Base-by-base conservation (phyloP, 495 filamentous ascomycete species). In the Penicillium diatomitis region DNA sequence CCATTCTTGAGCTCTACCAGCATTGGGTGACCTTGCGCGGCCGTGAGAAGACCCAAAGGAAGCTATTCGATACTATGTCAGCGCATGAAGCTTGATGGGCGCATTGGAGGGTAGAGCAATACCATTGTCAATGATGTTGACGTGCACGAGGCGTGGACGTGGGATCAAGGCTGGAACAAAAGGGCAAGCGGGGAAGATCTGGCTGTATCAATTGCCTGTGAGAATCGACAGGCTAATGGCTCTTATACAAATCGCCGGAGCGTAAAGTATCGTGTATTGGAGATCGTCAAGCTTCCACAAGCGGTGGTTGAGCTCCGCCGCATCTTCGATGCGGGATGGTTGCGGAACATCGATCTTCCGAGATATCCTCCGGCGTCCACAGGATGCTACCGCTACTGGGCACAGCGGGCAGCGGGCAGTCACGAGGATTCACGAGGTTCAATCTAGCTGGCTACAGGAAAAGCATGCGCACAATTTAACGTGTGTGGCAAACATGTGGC, bases 1-100 rank as follows among this genome's bases (percentile, higher is more conserved):
- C 92, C 94, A 58, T 91, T 96, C 77, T 98, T 98, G 53, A 98
- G 87, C 76, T 98, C 92, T 38, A 98, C 92, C 46, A 97, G 87
- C 90, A 98, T 97, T 8, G 91, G 90, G 69, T 95, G 88, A 79
- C 94, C 94, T 75, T 96, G 88, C 47, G 92, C 91, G 60, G 91
- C 92, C 49, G 84, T 96, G 36, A 98, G 75, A 33, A 98, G 84
- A 47, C 90, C 94, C 53, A 97, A 77, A 51, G 92, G 92, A 51
- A 98, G 73, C 92, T 96, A 38, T 6, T 1, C 2, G 28, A 3
- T 4, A 31, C 12, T 4, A 27, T 5, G 8, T 62, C 32, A 62
- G 53, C 27, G 45, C 52, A 34, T 49, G 8, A 27, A 2, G 12
- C 32, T 27, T 29, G 12, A 29, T n/a, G 5, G 37, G 5, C 27